Conservation (phyloP, 371 early-diverging fungal genomes). For the Homolaphlyctis polyrhiza region DNA sequence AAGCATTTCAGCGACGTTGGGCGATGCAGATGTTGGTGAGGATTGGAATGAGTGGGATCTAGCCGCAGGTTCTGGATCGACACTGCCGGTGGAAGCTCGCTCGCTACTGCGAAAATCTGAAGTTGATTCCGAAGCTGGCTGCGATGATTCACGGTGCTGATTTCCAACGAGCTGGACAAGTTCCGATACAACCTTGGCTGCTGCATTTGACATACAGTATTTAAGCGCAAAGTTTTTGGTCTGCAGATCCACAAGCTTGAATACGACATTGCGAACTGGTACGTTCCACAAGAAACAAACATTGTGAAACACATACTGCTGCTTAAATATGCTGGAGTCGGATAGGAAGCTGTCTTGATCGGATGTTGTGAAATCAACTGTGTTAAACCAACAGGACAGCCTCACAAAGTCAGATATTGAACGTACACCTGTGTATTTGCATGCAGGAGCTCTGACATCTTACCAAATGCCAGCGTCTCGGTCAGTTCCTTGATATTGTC, state of each 20-base stretch:
- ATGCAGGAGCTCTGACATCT: no score
- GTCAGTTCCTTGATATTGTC: neutral
- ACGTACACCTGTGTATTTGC: no score
- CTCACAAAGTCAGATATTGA: no score
- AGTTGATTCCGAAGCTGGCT: neutral
- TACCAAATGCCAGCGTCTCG: neutral
- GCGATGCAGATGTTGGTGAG: neutral
- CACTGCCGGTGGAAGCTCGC: neutral
- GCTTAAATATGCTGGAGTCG: constrained; percentile 19
- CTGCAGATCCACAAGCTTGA: constrained; percentile 35
- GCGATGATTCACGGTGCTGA: neutral
- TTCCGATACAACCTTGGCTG: constrained; percentile 35
- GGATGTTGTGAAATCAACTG: no score
- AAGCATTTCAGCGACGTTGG: neutral
- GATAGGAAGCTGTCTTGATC: no score
- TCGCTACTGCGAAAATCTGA: neutral
- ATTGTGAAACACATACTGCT: constrained; percentile 41
- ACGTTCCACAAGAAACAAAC: constrained; percentile 40
- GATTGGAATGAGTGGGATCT: no score
- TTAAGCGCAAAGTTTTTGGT: constrained; percentile 23
- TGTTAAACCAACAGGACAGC: no score
- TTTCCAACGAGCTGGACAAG: constrained; percentile 12
- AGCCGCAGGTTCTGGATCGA: no score
- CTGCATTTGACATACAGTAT: constrained; percentile 42
- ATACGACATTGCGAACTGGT: constrained; percentile 36